These are phyloP conservation scores for Ceratocystis eucalypticola DNA, from an alignment of 2,329 filamentous ascomycete genomes.

Conservation along the genomic window DNA sequence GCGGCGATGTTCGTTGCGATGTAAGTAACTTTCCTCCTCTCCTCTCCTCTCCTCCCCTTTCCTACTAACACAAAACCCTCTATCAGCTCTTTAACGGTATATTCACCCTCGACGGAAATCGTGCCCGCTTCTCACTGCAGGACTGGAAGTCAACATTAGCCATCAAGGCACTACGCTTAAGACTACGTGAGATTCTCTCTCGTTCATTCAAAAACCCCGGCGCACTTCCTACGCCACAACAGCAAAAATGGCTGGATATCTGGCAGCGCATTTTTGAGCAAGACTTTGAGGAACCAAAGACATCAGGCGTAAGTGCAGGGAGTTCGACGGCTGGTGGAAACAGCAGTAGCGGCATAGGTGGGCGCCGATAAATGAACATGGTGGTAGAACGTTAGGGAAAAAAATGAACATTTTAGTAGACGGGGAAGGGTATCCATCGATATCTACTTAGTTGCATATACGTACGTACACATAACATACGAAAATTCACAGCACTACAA, in stretches of 20 bases:
- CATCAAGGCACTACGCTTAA: constrained; percentile 64
- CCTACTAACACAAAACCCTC: constrained; percentile 6
- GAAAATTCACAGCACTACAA: background rate
- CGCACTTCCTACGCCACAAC: constrained; percentile 48
- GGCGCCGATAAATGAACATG: background rate
- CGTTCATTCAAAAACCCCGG: constrained; percentile 56
- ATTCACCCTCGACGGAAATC: constrained; percentile 73
- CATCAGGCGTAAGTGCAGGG: background rate
- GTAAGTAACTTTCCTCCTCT: constrained; percentile 32
- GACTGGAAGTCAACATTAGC: constrained; percentile 87
- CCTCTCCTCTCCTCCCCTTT: background rate
- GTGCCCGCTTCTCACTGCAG: constrained; percentile 65
- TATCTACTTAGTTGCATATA: background rate
- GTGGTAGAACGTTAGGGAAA: background rate
- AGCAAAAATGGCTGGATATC: constrained; percentile 59
- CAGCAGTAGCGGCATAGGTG: background rate
- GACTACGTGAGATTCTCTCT: constrained; percentile 62
- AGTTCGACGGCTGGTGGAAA: background rate
- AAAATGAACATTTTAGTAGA: background rate
- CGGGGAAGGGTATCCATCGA: background rate
- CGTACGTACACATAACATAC: background rate
- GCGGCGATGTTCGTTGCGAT: constrained; percentile 79
- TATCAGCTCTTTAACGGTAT: constrained; percentile 70
- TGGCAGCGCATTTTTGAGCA: constrained; percentile 53
- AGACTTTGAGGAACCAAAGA: constrained; percentile 16